Evolutionary conservation across 2,329 filamentous ascomycete genomes (phyloP), one percentile per base, ranked within the genome.

Genomic region (Penicillium frequentans): DNA sequence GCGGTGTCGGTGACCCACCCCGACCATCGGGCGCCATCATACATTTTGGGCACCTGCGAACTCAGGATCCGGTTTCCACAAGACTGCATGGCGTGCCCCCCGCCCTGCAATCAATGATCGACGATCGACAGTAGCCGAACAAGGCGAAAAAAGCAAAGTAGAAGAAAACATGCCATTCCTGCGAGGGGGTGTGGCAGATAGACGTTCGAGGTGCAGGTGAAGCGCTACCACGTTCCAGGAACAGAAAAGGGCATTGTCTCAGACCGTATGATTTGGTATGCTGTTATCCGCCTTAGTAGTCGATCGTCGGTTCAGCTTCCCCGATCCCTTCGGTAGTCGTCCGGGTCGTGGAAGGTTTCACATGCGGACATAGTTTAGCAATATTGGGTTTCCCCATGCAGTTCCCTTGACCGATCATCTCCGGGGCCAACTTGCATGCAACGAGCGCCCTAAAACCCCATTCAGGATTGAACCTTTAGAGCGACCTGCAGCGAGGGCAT

Each of bases 91-190:
- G 33, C 16, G 21, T 21, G 19, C 50, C 54, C 54, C 27, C 54
- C 61, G 55, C 61, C 11, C 5, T 57, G 49, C 60, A 55, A 50
- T 39, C 33, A 52, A 60, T 52, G 62, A 61, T 64, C 60, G 50
- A 56, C 54, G 13, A 50, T 45, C 45, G 26, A 52, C 37, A 35
- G 7, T 21, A 46, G 33, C 19, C 24, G 19, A 26, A 24, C 33
- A 29, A 26, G 14, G 19, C 47, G 37, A 29, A 42, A 50, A 23
- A 49, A 49, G 10, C 29, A 49, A 23, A 35, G 9, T 23, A 54
- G 52, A 51, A 57, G 26, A 26, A 56, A 55, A 39, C 9, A 11
- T 43, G 37, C 33, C 33, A n/a, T n/a, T 39, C 14, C 33, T 50
- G 33, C 14, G 48, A 39, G 48, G 33, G 48, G 48, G 23, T n/a